Percentiles rank a stretch among this genome's conserved stretches.
Conservation (phyloP, 306 rosid species). For the Herpetospermum pedunculosum region DNA sequence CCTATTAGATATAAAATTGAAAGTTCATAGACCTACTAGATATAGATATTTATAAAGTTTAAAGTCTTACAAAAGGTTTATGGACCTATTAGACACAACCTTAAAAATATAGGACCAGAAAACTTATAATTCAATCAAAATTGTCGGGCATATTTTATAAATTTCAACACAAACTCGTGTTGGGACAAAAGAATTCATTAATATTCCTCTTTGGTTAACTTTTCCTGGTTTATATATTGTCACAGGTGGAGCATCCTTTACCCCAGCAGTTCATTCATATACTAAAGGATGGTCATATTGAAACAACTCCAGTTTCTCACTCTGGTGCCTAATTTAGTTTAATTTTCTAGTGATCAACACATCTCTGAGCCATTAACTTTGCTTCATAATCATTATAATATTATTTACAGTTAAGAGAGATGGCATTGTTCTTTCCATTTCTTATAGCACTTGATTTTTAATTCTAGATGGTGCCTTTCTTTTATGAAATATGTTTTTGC, state of each 20-base stretch:
- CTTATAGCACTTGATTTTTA: not conserved
- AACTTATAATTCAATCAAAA: too few species aligned
- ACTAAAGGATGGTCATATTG: slow-evolving; percentile 69
- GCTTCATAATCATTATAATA: not conserved
- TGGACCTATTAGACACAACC: too few species aligned
- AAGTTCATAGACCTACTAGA: not conserved
- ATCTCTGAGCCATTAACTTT: not conserved
- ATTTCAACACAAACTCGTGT: too few species aligned
- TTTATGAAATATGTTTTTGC: not conserved
- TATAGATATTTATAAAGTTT: not conserved
- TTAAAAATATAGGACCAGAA: too few species aligned
- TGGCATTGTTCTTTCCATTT: not conserved
- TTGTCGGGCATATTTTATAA: too few species aligned
- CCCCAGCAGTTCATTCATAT: slow-evolving; percentile 74
- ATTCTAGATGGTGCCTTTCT: not conserved
- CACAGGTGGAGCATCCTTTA: slow-evolving; percentile 87
- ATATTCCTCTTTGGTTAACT: not conserved
- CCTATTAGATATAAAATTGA: too few species aligned
- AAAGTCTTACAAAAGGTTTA: too few species aligned
- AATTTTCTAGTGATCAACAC: not conserved
- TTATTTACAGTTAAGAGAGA: not conserved
- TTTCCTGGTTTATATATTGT: not conserved
- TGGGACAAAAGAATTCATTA: not conserved
- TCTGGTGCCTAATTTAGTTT: slow-evolving; percentile 61
- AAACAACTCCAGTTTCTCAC: slow-evolving; percentile 81